Percentiles rank a stretch among this genome's conserved stretches.
These are phyloP conservation scores for Dictyostelium discoideum DNA, from an alignment of 78 protist species.

Conservation along the genomic window DNA sequence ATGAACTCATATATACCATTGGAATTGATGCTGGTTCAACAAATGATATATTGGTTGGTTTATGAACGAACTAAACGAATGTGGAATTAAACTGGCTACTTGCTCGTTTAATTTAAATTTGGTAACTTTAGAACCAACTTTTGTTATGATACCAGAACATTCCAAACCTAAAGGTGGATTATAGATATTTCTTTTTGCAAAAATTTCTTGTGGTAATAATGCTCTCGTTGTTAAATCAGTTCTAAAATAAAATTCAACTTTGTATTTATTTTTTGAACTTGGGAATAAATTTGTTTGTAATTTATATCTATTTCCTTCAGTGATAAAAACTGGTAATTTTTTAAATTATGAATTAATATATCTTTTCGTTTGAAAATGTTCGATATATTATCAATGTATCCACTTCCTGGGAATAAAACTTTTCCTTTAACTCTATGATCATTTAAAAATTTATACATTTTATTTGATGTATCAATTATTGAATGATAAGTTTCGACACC, in stretches of 20 bases:
- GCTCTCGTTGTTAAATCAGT: background rate
- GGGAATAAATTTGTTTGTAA: background rate
- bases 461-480: background rate
- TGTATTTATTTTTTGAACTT: constrained; percentile 4
- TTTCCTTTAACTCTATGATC: constrained; percentile 41
- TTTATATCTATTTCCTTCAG: background rate
- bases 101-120: no score
- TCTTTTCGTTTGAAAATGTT: background rate
- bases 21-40: constrained; percentile 61
- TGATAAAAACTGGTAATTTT: constrained; percentile 30
- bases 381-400: constrained; percentile 27
- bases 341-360: background rate
- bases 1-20: constrained; percentile 60
- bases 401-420: constrained; percentile 29
- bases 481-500: background rate
- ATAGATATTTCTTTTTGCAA: no score
- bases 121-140: no score
- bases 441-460: constrained; percentile 23
- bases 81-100: no score
- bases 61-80: no score
- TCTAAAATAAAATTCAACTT: background rate
- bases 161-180: no score
- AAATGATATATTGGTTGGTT: background rate
- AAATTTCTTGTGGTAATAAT: no score
- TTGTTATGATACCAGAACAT: no score